Base-by-base conservation (phyloP, 306 rosid species). In the Quercus glauca region DNA sequence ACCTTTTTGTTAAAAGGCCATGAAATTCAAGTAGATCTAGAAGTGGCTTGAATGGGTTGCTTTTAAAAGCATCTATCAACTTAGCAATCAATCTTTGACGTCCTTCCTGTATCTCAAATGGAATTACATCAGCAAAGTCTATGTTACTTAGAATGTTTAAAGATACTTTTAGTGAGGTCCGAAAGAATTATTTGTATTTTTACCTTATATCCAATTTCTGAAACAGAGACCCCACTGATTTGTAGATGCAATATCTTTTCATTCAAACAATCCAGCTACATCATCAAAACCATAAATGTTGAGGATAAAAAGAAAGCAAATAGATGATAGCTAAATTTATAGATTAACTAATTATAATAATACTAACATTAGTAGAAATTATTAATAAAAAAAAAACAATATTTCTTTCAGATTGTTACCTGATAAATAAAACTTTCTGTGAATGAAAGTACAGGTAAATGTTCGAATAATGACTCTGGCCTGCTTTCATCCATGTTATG, bases 361-460 rank as follows among this genome's bases (percentile, higher is more conserved):
- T 59, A 28, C 29, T 28, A 28, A 28, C 29, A 28, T 28, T 28
- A 28, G 29, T 28, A 2, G 29, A 28, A 28, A 28, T 28, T 28
- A 2, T 28, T 28, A 28, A 28, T 28, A 28, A 28, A 28, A 28
- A 28, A 28, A 28, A 2, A 4, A 28, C 4, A 76, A 29, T 63
- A 69, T 55, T 71, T 52, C 20, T 20, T 74, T 64, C 69, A 78
- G 83, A 35, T n/a, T 18, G 5, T 58, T 80, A 94, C 98, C 97
- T 92, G 97, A 89, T 94, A 94, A 63, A 94, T 91, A 81, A 82
- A 92, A 75, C 94, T 92, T 84, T 94, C 97, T 6, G 93, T 86
- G 88, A 94, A 94, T 45, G 97, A 89, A 83, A 94, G 93, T 67
- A 89, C 45, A 45, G 97, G 94, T 5, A 94, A 82, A 79, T 91